Conservation (phyloP, 2,329 filamentous ascomycete genomes). For the Pseudonectria buxi region DNA sequence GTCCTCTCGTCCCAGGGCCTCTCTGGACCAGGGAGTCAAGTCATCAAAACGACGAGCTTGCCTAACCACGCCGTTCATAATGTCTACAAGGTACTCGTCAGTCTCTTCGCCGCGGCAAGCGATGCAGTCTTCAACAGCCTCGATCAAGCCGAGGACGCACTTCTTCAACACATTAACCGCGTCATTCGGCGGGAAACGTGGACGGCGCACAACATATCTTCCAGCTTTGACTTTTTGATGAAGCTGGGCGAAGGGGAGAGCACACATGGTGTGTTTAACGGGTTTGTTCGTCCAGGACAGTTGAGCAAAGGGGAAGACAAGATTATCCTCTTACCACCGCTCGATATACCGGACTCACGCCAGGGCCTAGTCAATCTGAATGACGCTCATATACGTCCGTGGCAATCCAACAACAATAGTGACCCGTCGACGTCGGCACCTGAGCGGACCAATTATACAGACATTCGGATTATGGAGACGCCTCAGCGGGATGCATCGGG, state of each 20-base stretch:
- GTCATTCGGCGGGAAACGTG: slow-evolving; percentile 43
- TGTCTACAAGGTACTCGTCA: slow-evolving; percentile 46
- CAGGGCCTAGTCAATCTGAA: background rate
- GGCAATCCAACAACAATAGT: too few relatives aligned
- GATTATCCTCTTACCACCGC: slow-evolving; percentile 7
- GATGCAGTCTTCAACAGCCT: slow-evolving; percentile 37
- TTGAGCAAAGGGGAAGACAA: slow-evolving; percentile 4
- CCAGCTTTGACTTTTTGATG: slow-evolving; percentile 44
- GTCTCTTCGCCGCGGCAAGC: slow-evolving; percentile 38
- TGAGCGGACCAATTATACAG: too few relatives aligned
- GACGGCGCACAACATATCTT: slow-evolving; percentile 38
- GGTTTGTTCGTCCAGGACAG: slow-evolving; percentile 25
- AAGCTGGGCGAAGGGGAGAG: slow-evolving; percentile 39
- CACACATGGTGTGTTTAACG: slow-evolving; percentile 27
- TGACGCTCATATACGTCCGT: too few relatives aligned
- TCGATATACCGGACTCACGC: slow-evolving; percentile 6
- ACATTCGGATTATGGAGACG: too few relatives aligned
- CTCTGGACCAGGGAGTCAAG: slow-evolving; percentile 6
- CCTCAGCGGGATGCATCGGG: slow-evolving; percentile 18
- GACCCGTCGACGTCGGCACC: too few relatives aligned
- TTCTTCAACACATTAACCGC: slow-evolving; percentile 36
- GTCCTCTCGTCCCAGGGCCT: slow-evolving; percentile 10
- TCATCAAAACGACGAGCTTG: slow-evolving; percentile 5
- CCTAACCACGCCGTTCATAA: slow-evolving; percentile 34
- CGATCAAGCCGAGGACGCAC: slow-evolving; percentile 37